Evolutionary conservation across 2,329 filamentous ascomycete species (phyloP), one percentile per base, ranked within the genome.

Genomic region (Dendrostoma leiphaemia): DNA sequence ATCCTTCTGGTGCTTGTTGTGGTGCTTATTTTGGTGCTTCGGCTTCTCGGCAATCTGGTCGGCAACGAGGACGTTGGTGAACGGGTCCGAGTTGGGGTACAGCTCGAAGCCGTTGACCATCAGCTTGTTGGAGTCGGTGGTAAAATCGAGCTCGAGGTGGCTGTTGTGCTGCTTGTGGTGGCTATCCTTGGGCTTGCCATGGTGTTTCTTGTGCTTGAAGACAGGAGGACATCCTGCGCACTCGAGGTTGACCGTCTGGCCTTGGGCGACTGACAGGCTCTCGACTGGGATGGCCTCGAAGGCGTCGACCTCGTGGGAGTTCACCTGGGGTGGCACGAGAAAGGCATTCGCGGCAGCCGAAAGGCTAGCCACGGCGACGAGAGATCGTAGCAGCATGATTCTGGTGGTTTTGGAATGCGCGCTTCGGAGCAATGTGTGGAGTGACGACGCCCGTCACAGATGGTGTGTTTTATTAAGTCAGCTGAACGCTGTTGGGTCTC

Each of bases 81-180:
- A 72, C 1, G 76, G 72, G 63, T 80, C 71, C 59, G 80, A 67
- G 48, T 74, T 69, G 15, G 81, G 81, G 61, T 84, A 88, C 17
- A 88, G 71, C 62, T 83, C 78, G 57, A 80, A 78, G 54, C 78
- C 81, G 67, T 88, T 87, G 54, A 88, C 62, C 34, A 81, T 64
- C 24, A 89, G 71, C 38, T 70, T 72, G 28, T 70, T 68, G 56
- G 76, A 70, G 15, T 80, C 74, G 58, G 88, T 66, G 54, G 66
- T 70, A 62, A 88, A 81, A 61, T 79, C 74, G 35, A 88, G 71
- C 59, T 77, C 70, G 53, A 86, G 68, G 51, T 76, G 71, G 63
- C 69, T 72, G 52, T 63, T 59, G 21, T 61, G 59, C 60, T 64
- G 56, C n/a, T 57, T 58, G 24, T 64, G 55, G 45, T 61, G 31